These are phyloP conservation scores for Ustulina deusta DNA, from an alignment of 2,329 filamentous ascomycete genomes.

Conservation along the genomic window DNA sequence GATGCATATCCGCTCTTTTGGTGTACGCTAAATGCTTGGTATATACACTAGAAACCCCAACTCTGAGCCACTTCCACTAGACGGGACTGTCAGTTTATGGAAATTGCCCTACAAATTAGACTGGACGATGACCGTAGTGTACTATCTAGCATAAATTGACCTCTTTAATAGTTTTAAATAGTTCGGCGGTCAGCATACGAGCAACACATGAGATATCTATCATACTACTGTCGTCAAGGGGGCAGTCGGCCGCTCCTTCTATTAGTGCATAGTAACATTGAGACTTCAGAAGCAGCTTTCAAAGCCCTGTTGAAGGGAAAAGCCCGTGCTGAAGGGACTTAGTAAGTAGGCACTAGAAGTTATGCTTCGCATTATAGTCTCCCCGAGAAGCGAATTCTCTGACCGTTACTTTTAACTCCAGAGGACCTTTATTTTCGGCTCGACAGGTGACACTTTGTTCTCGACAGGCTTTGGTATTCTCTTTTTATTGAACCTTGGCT, in stretches of 20 bases:
- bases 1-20: neutral
- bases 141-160: neutral
- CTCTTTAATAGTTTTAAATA: neutral
- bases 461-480: neutral
- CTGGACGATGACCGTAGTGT: neutral
- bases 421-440: constrained; percentile 25
- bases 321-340: neutral
- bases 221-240: neutral
- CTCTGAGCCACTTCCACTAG: neutral
- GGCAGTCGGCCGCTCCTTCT: neutral
- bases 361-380: neutral
- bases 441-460: constrained; percentile 3
- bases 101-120: constrained; percentile 5
- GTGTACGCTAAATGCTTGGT: neutral
- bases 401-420: constrained; percentile 1
- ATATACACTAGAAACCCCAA: neutral
- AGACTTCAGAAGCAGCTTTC: neutral
- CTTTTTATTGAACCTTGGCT: neutral
- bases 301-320: neutral
- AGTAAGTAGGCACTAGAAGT: neutral
- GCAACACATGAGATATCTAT: neutral
- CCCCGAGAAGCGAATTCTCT: neutral
- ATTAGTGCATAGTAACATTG: constrained; percentile 1
- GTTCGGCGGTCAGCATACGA: neutral
- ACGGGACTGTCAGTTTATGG: neutral